Conservation (phyloP, 2,329 filamentous ascomycete genomes). For the Colletotrichum magnum region DNA sequence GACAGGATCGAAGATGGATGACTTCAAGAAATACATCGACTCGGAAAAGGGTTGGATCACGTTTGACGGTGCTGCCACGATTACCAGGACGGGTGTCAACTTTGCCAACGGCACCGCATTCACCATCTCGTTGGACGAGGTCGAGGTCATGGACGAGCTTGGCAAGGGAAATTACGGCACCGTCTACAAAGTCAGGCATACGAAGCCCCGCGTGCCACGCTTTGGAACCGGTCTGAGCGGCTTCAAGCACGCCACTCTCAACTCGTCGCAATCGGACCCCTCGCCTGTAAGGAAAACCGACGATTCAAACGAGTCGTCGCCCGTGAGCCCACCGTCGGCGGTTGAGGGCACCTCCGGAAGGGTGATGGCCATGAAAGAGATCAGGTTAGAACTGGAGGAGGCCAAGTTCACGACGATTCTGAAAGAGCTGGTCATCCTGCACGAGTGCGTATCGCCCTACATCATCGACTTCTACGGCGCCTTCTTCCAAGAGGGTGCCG, state of each 20-base stretch:
- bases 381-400: slow-evolving; percentile 94
- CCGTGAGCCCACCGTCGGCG: slow-evolving; percentile 43
- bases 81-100: slow-evolving; percentile 91
- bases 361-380: slow-evolving; percentile 99
- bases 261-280: slow-evolving; percentile 54
- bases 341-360: slow-evolving; percentile 74
- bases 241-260: slow-evolving; percentile 58
- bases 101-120: slow-evolving; percentile 93
- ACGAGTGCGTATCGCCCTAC: slow-evolving; percentile 94
- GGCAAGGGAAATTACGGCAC: slow-evolving; percentile 99
- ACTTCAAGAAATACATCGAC: slow-evolving; percentile 86
- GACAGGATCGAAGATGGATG: slow-evolving; percentile 67
- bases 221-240: slow-evolving; percentile 72
- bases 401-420: slow-evolving; percentile 97
- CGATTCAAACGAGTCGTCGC: slow-evolving; percentile 46
- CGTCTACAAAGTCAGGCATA: slow-evolving; percentile 95
- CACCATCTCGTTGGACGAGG: slow-evolving; percentile 94
- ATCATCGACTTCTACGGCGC: slow-evolving; percentile 99
- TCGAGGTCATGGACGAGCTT: slow-evolving; percentile 92
- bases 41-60: slow-evolving; percentile 91
- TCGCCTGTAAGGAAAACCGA: slow-evolving; percentile 48
- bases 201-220: slow-evolving; percentile 72
- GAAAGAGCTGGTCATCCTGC: slow-evolving; percentile 96
- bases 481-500: slow-evolving; percentile 98
- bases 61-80: slow-evolving; percentile 92